Evolutionary conservation across 495 filamentous ascomycete genomes (phyloP).

Genomic region (Echria macrotheca): DNA sequence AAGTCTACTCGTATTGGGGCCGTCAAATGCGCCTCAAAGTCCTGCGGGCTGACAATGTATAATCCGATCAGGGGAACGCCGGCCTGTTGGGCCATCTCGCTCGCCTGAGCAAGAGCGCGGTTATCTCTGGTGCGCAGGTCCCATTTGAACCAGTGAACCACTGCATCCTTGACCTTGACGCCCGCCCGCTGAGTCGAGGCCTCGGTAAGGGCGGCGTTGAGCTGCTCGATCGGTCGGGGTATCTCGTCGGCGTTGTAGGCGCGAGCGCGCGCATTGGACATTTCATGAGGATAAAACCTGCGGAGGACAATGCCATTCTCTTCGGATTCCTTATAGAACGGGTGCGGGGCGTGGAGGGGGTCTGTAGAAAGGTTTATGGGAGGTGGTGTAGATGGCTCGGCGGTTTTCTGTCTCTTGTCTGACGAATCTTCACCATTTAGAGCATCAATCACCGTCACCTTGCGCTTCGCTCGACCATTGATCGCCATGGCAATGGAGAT

Average conservation of each 20-base stretch:
- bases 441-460: not conserved
- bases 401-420: constrained; percentile 22
- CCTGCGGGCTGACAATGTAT: constrained; percentile 80
- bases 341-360: constrained; percentile 36
- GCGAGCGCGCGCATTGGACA: constrained; percentile 67
- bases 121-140: constrained; percentile 76
- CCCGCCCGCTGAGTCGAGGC: constrained; percentile 41
- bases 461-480: constrained; percentile 20
- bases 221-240: constrained; percentile 62
- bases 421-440: constrained; percentile 6
- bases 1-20: constrained; percentile 75
- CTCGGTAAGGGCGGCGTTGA: constrained; percentile 49
- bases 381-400: not conserved
- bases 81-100: constrained; percentile 56
- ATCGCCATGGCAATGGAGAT: constrained; percentile 7
- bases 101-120: constrained; percentile 62
- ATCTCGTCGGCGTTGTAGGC: constrained; percentile 64
- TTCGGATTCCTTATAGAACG: constrained; percentile 44
- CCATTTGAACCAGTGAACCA: constrained; percentile 90
- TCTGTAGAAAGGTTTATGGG: constrained; percentile 11
- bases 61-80: constrained; percentile 66
- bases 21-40: constrained; percentile 75
- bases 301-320: constrained; percentile 69
- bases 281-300: constrained; percentile 78
- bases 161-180: constrained; percentile 51